Evolutionary conservation across 768 basidiomycete genomes (phyloP), one percentile per base, ranked within the genome.

Genomic region (Boletus speciosus): DNA sequence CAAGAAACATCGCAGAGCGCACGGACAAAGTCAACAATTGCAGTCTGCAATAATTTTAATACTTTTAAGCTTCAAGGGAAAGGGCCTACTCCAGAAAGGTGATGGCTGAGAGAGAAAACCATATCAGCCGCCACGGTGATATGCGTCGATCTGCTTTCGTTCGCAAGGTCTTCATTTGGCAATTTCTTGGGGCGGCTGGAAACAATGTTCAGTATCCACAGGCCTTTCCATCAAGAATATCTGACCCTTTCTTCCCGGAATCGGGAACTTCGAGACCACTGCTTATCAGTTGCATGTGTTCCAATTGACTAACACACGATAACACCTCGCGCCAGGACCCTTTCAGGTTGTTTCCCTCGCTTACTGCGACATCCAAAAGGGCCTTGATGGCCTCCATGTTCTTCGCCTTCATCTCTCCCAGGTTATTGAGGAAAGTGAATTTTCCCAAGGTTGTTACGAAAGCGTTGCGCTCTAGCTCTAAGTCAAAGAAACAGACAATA

Each of bases 331-430:
- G 87, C 97, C 97, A 99, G 19, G 90, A 93, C 1, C 86, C 88
- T 74, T 95, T 97, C 56, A 99, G 80, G 67, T 92, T 86, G 69
- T 97, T 98, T 56, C 97, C 97, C 68, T 99, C 95, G n/a, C 83
- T 88, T 38, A 96, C 88, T 15, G 97, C 96, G 41, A 99, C 84
- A 65, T 98, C 97, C 11, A 99, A 76, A 48, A 99, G 77, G 3
- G 92, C 75, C 72, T 98, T 98, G 75, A 99, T 98, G 6, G 96
- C 97, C 68, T 98, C 97, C 84, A 99, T 97, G 67, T 98, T 98
- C 78, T 98, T 98, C 34, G 92, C 81, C 74, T 93, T 95, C 97
- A 99, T 99, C 76, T 98, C 97, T 51, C 94, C 93, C 5, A 98
- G 74, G 66, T 99, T 98, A 71, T 91, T 98, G 58, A 98, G 78